phyloP scores from a whole-genome alignment of 306 rosid genomes.

The Parietaria judaica region DNA sequence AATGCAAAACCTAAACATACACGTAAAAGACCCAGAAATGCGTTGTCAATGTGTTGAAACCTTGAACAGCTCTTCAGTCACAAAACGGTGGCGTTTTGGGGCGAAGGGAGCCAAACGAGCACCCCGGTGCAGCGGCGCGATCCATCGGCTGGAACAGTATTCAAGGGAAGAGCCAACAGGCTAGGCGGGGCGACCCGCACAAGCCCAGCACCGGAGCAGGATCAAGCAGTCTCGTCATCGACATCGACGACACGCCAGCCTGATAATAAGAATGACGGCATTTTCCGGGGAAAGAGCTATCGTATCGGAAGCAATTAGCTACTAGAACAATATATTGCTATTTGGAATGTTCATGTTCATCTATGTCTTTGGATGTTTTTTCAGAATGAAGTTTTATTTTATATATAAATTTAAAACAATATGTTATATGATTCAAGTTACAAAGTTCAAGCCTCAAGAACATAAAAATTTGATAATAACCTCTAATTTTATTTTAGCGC shows the following conservation, averaged over 20 bases:
- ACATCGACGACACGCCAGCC: constrained; percentile 13
- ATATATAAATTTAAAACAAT: too few relatives aligned
- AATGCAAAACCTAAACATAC: too few relatives aligned
- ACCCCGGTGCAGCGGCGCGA: constrained; percentile 53
- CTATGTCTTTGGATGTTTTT: too few relatives aligned
- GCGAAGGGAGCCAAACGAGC: constrained; percentile 54
- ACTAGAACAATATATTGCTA: too few relatives aligned
- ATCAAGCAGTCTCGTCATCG: constrained; percentile 8
- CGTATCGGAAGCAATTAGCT: constrained; percentile 21
- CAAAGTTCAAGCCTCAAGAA: too few relatives aligned
- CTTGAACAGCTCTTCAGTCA: constrained; percentile 38
- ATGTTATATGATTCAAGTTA: too few relatives aligned
- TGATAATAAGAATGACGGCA: constrained; percentile 19
- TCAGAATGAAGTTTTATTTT: too few relatives aligned
- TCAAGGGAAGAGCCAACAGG: constrained; percentile 55
- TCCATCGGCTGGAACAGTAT: constrained; percentile 47
- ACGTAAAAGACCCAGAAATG: neutral
- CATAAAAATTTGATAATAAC: too few relatives aligned
- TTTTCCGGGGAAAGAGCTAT: constrained; percentile 42
- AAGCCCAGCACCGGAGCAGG: constrained; percentile 15
- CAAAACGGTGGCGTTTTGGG: constrained; percentile 69
- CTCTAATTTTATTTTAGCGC: too few relatives aligned
- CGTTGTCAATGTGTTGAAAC: neutral
- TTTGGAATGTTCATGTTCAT: too few relatives aligned
- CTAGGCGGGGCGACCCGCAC: constrained; percentile 32